phyloP scores from a whole-genome alignment of 768 basidiomycete species.

The Amanita jacksonii region DNA sequence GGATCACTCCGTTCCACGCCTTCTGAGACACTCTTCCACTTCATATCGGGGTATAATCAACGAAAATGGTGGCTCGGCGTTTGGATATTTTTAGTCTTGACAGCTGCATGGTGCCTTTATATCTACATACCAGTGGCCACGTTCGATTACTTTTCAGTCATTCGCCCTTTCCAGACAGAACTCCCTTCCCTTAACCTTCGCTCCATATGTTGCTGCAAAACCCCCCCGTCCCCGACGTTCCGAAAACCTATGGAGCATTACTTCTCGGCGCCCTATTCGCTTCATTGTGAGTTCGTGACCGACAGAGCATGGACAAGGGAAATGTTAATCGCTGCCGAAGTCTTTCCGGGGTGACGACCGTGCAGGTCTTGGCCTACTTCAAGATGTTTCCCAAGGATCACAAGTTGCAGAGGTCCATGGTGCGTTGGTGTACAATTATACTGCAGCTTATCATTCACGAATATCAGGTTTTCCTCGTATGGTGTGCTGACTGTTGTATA shows the following conservation, averaged over 20 bases:
- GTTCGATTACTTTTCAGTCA: too few species aligned
- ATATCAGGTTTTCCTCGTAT: constrained; percentile 1
- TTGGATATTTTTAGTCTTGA: too few species aligned
- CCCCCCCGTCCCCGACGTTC: constrained; percentile 13
- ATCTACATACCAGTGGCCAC: too few species aligned
- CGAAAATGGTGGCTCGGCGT: too few species aligned
- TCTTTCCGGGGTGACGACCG: constrained; percentile 24
- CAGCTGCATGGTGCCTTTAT: too few species aligned
- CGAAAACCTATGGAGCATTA: constrained; percentile 28
- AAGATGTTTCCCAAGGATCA: constrained; percentile 11
- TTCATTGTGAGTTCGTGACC: constrained; percentile 20
- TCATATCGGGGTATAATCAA: too few species aligned
- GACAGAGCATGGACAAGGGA: not conserved
- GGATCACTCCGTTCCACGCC: too few species aligned
- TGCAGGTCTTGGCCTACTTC: constrained; percentile 16
- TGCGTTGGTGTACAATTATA: constrained; percentile 5
- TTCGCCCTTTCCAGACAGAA: too few species aligned
- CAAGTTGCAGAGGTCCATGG: constrained; percentile 9
- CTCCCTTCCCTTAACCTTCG: too few species aligned
- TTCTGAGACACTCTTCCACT: too few species aligned
- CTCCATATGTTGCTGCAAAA: too few species aligned
- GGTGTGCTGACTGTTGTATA: not conserved
- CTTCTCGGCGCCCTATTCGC: constrained; percentile 29
- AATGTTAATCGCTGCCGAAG: constrained; percentile 7
- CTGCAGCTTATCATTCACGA: not conserved